Base-by-base conservation (phyloP, 2,329 filamentous ascomycete species). In the Epichloe uncinata region DNA sequence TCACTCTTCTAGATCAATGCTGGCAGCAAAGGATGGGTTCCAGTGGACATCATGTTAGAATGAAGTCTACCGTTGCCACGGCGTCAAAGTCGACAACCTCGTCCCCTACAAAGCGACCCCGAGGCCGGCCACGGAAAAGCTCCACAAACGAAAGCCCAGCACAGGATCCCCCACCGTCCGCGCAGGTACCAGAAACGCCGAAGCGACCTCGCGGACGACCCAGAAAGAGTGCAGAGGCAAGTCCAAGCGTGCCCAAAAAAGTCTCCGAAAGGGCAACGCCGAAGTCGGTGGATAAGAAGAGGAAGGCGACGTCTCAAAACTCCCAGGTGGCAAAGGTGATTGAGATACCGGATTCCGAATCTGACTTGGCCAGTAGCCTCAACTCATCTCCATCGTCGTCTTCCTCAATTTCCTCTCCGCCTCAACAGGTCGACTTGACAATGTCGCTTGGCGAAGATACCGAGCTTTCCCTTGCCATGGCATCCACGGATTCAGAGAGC, bases 1-100 rank as follows among this genome's bases (percentile, higher is more conserved):
- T 90, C 53, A 70, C 78, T 1, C 64, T 88, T 11, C 68, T 90
- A 12, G 70, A 85, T 47, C 77, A 81, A 58, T 89, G 86, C 62
- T 89, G 85, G 84, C 66, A 76, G 55, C 80, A 78, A 51, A 79
- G 79, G 60, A 66, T 73, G 18, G 57, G 60, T 12, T 46, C 54
- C 3, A 50, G 47, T 4, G 54, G 57, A 40, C 46, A 47, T 12
- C 54, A 55, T 36, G 53, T 58, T 8, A 59, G 54, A 37, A 50
- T 56, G 7, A 33, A 26, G 7, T 34, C 52, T 7, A 49, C 54
- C 11, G 38, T 9, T 2, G 35, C 41, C 38, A 40, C 35, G 42
- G 22, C 18, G 37, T 9, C 48, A 37, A 43, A 37, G n/a, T 12
- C 38, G 33, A 42, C 50, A 7, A 33, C 45, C 44, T 48, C 47